Percentiles rank a stretch among this genome's conserved stretches.
Conservation (phyloP, 768 basidiomycete species). For the Neoboletus magnificus region DNA sequence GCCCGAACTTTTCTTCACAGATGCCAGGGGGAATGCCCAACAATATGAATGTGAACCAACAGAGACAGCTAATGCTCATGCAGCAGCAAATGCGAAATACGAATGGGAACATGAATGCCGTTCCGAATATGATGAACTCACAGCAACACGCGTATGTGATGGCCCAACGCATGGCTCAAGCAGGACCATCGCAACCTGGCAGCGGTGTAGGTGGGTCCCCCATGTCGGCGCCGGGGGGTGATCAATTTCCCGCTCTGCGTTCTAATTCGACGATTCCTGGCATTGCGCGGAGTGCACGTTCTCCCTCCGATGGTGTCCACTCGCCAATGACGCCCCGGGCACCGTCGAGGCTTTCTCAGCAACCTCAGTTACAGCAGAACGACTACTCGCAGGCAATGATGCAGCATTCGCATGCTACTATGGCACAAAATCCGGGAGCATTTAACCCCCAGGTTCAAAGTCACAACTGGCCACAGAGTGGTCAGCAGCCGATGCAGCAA, state of each 20-base stretch:
- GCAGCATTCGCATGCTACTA: slow-evolving; percentile 34
- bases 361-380: slow-evolving; percentile 49
- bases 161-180: slow-evolving; percentile 46
- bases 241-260: slow-evolving; percentile 48
- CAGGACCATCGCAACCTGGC: slow-evolving; percentile 35
- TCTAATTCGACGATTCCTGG: slow-evolving; percentile 66
- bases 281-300: slow-evolving; percentile 70
- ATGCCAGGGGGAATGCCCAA: slow-evolving; percentile 28
- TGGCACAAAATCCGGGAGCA: slow-evolving; percentile 25
- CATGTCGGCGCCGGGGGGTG: slow-evolving; percentile 38
- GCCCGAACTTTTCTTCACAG: slow-evolving; percentile 28
- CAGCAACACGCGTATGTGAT: slow-evolving; percentile 34
- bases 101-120: slow-evolving; percentile 25
- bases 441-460: slow-evolving; percentile 39
- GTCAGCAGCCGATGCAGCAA: slow-evolving; percentile 50
- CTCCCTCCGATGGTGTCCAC: slow-evolving; percentile 62
- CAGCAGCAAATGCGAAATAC: slow-evolving; percentile 33
- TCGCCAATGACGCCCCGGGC: slow-evolving; percentile 42
- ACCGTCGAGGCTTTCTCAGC: slow-evolving; percentile 34
- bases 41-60: slow-evolving; percentile 36
- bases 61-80: slow-evolving; percentile 45
- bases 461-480: slow-evolving; percentile 49
- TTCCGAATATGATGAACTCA: slow-evolving; percentile 32
- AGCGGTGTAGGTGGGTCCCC: slow-evolving; percentile 38
- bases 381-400: slow-evolving; percentile 38